phyloP scores from a whole-genome alignment of 331 rosid species.

The Quercus lobata region DNA sequence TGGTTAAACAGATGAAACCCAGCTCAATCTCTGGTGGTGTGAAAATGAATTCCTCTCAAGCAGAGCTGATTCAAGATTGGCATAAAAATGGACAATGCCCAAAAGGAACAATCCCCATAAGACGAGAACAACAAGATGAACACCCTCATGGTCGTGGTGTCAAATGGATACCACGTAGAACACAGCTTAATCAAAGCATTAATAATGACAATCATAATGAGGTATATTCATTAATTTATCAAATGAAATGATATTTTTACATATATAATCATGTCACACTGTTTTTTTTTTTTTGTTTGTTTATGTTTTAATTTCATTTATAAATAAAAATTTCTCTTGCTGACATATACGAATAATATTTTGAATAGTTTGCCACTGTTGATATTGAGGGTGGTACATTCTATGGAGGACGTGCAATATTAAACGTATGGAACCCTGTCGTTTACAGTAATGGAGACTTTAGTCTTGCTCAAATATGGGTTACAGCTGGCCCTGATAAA shows the following conservation, averaged over 20 bases:
- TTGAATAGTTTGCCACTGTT: conserved; percentile 5
- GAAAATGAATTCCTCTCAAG: background rate
- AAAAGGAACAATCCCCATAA: conserved; percentile 21
- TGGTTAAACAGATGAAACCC: background rate
- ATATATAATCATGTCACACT: too few species aligned
- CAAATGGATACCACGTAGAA: background rate
- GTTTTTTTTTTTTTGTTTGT: too few species aligned
- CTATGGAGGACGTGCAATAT: background rate
- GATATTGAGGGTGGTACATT: background rate
- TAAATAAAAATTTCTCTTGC: too few species aligned
- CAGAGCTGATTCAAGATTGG: background rate
- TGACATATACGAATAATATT: too few species aligned
- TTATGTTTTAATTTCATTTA: too few species aligned
- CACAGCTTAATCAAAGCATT: background rate
- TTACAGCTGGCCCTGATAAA: background rate
- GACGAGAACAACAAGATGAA: background rate
- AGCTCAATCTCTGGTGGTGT: background rate
- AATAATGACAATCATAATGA: background rate
- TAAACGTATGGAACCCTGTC: conserved; percentile 24
- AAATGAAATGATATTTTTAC: too few species aligned
- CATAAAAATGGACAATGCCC: conserved; percentile 5
- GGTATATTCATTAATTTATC: too few species aligned
- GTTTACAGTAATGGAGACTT: background rate
- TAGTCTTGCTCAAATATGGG: conserved; percentile 15
- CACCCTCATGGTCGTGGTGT: background rate